These are phyloP conservation scores for Dorcoceras hygrometricum DNA, from an alignment of 257 asterid genomes.

Conservation along the genomic window DNA sequence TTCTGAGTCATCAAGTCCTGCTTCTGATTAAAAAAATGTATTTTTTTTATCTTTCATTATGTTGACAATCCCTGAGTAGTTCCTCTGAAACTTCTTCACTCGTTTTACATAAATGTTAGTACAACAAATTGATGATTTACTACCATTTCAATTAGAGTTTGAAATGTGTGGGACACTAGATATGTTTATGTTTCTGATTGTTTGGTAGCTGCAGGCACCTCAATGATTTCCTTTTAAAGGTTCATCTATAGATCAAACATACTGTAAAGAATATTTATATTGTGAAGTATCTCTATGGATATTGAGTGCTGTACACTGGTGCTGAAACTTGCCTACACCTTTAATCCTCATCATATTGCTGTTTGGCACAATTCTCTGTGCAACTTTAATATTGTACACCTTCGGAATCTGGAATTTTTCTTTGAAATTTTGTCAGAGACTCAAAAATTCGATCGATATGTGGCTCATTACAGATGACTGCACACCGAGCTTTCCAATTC, in stretches of 20 bases:
- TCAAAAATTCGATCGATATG: too few relatives aligned
- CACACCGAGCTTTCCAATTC: conserved; percentile 94
- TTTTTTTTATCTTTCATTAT: neutral
- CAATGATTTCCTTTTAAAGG: too few relatives aligned
- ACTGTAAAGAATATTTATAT: too few relatives aligned
- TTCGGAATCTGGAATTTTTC: too few relatives aligned
- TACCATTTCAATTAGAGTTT: neutral
- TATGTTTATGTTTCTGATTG: too few relatives aligned
- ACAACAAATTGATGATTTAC: neutral
- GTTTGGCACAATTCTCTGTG: neutral
- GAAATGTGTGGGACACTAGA: neutral
- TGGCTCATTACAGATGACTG: conserved; percentile 56
- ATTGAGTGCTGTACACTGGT: neutral
- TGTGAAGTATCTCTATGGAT: neutral
- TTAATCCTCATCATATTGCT: neutral
- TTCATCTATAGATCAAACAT: too few relatives aligned
- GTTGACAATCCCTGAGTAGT: too few relatives aligned
- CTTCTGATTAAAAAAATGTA: neutral
- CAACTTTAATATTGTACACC: too few relatives aligned
- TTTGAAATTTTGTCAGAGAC: too few relatives aligned
- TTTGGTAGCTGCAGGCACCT: too few relatives aligned
- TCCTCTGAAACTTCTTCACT: too few relatives aligned
- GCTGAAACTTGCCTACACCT: neutral
- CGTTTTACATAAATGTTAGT: too few relatives aligned
- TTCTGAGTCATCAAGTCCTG: neutral